These are phyloP conservation scores for Aegilops umbellulata DNA, from an alignment of 176 grass and related monocot species.

Conservation along the genomic window DNA sequence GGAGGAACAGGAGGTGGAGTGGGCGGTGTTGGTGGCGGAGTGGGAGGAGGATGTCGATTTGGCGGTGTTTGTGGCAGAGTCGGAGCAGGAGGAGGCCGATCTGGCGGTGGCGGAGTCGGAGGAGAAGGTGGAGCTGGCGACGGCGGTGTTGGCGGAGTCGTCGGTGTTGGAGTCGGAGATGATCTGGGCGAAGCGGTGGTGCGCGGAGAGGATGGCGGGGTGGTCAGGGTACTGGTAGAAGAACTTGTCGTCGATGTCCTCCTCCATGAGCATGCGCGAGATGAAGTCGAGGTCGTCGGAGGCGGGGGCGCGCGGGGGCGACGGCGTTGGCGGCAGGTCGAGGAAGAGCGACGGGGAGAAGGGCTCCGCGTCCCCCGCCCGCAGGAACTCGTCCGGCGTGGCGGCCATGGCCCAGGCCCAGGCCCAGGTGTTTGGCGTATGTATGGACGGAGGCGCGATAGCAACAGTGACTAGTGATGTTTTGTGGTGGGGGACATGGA, in stretches of 20 bases:
- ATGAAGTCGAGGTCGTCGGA: constrained; percentile 74
- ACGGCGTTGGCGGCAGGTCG: constrained; percentile 38
- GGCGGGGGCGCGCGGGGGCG: not conserved
- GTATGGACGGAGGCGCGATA: not conserved
- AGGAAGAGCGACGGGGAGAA: constrained; percentile 52
- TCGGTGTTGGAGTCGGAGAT: constrained; percentile 30
- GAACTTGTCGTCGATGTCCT: constrained; percentile 65
- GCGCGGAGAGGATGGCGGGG: constrained; percentile 42
- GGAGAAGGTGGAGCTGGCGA: not conserved
- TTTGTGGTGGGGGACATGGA: constrained; percentile 5
- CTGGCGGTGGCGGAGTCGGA: not conserved
- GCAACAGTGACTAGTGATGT: not conserved
- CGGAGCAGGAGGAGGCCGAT: not conserved
- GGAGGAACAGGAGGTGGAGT: not conserved
- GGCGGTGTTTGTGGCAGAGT: not conserved
- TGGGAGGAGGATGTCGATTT: constrained; percentile 16
- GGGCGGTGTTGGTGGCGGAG: too few species aligned
- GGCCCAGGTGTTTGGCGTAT: too few species aligned
- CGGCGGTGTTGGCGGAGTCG: not conserved
- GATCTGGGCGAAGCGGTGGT: constrained; percentile 47
- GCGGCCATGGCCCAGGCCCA: constrained; percentile 26
- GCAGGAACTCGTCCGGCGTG: constrained; percentile 33
- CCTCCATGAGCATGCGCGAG: constrained; percentile 72
- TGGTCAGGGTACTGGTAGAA: constrained; percentile 53
- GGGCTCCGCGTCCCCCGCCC: constrained; percentile 14